These are phyloP conservation scores for Mortierella polycephala DNA, from an alignment of 371 early-diverging fungal species.

Conservation along the genomic window DNA sequence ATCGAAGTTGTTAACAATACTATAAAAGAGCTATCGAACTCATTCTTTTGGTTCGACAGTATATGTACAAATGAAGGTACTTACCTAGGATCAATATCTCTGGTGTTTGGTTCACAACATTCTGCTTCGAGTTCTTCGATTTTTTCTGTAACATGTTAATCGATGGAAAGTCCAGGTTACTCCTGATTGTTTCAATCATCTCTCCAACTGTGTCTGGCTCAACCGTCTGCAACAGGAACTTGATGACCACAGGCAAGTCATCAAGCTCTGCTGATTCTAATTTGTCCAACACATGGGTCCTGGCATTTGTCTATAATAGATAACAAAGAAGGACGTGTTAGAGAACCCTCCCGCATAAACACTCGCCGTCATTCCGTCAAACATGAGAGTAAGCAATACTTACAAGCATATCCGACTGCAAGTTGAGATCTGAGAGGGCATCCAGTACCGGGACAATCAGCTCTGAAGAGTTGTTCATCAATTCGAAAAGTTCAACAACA, in stretches of 20 bases:
- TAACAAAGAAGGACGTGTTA: not conserved
- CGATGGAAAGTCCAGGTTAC: slow-evolving; percentile 67
- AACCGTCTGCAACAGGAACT: slow-evolving; percentile 76
- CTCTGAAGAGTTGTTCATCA: slow-evolving; percentile 70
- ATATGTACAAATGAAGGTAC: not conserved
- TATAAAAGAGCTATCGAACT: not conserved
- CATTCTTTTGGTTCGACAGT: too few species aligned
- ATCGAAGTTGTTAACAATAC: not conserved
- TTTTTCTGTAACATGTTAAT: slow-evolving; percentile 57
- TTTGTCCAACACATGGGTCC: slow-evolving; percentile 68
- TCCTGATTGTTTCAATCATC: slow-evolving; percentile 62
- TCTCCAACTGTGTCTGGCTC: slow-evolving; percentile 56
- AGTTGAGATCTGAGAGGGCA: slow-evolving; percentile 75
- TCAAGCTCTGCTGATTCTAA: slow-evolving; percentile 76
- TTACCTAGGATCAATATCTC: slow-evolving; percentile 69
- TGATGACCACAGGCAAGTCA: slow-evolving; percentile 77
- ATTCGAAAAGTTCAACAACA: slow-evolving; percentile 70
- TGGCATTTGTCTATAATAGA: slow-evolving; percentile 56
- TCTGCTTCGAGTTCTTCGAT: slow-evolving; percentile 11
- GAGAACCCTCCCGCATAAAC: not conserved
- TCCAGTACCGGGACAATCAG: slow-evolving; percentile 81
- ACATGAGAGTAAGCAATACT: not conserved
- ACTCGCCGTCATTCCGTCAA: not conserved
- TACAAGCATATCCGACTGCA: slow-evolving; percentile 66
- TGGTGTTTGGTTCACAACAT: slow-evolving; percentile 54